Evolutionary conservation across 2,329 filamentous ascomycete genomes (phyloP).

Genomic region (Eutypa lata): DNA sequence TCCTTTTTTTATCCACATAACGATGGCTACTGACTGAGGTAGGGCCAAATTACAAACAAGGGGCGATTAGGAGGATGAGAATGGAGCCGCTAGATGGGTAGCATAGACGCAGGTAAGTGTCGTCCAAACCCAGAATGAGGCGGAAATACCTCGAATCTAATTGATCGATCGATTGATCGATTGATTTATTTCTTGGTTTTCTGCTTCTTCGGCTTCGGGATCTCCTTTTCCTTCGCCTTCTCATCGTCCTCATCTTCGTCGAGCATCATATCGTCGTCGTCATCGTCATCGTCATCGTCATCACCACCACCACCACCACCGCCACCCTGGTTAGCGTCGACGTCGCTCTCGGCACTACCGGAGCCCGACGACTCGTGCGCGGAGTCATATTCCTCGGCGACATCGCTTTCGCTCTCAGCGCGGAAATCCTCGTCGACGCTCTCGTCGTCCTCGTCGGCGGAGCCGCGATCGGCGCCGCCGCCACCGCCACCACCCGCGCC

Average conservation of each 20-base stretch:
- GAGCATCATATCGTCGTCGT: constrained; percentile 31
- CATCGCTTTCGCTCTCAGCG: constrained; percentile 87
- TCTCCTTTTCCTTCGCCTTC: constrained; percentile 33
- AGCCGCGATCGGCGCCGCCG: constrained; percentile 73
- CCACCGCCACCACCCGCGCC: too few species aligned
- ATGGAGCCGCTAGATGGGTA: too few species aligned
- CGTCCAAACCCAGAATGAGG: too few species aligned
- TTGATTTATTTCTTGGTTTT: constrained; percentile 25
- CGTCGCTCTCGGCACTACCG: constrained; percentile 64
- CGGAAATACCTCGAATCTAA: too few species aligned
- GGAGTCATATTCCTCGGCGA: constrained; percentile 93
- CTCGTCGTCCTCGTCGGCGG: constrained; percentile 94
- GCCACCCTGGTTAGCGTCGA: constrained; percentile 47
- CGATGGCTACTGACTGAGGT: too few species aligned
- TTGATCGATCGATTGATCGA: too few species aligned
- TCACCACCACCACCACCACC: constrained; percentile 44
- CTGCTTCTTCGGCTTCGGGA: constrained; percentile 43
- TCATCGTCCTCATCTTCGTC: constrained; percentile 33
- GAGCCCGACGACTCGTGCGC: constrained; percentile 82
- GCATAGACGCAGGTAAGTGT: too few species aligned
- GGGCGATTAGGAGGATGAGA: too few species aligned
- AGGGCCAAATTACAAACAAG: too few species aligned
- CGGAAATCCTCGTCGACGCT: constrained; percentile 95
- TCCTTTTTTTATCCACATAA: too few species aligned
- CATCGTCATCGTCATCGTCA: constrained; percentile 36